Evolutionary conservation across 164 flowering plant genomes (phyloP).

Genomic region (Chimonanthus salicifolius): DNA sequence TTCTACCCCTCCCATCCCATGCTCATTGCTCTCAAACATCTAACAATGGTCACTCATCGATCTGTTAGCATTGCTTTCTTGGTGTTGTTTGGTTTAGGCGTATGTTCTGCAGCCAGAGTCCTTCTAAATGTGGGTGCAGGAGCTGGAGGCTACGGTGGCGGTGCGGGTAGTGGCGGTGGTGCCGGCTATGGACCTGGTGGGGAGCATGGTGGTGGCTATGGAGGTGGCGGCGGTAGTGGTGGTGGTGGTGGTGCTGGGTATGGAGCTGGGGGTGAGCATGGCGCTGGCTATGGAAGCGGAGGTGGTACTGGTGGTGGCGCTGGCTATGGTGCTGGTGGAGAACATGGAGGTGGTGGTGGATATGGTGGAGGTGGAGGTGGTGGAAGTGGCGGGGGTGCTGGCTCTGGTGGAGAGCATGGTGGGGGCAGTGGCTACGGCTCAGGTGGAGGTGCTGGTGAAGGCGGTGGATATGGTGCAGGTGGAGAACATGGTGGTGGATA

Average conservation of each 20-base stretch:
- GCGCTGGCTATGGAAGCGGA: neutral
- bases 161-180: constrained; percentile 1
- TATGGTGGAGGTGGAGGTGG: neutral
- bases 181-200: constrained; percentile 4
- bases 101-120: constrained; percentile 27
- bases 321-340: constrained; percentile 9
- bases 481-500: neutral
- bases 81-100: constrained; percentile 17
- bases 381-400: neutral
- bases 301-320: constrained; percentile 1
- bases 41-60: constrained; percentile 20
- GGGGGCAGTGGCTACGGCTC: neutral
- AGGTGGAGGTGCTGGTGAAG: constrained; percentile 13
- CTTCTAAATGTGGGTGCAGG: constrained; percentile 21
- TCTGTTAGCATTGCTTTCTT: constrained; percentile 12
- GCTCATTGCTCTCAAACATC: neutral
- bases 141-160: neutral
- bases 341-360: constrained; percentile 4
- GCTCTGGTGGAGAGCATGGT: neutral
- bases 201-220: constrained; percentile 7
- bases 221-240: constrained; percentile 3
- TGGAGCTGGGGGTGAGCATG: constrained; percentile 1
- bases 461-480: neutral
- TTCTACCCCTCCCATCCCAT: constrained; percentile 5
- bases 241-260: constrained; percentile 4